A percentile compares a stretch with the other conserved stretches of the same genome.
These are phyloP conservation scores for Calvatia gigantea DNA, from an alignment of 768 basidiomycete species.

Conservation along the genomic window DNA sequence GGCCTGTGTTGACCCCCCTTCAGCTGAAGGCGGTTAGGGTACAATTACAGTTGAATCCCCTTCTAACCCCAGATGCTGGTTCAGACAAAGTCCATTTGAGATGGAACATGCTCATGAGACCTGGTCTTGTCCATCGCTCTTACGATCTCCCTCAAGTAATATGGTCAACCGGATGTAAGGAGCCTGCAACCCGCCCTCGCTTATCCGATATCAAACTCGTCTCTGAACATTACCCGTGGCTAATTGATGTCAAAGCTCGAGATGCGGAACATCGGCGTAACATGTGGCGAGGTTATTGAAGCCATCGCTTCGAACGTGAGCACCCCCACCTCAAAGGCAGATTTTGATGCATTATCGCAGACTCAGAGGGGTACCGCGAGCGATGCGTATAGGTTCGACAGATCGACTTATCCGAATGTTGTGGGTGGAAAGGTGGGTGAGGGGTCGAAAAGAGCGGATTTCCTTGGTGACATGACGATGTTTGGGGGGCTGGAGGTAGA, in stretches of 20 bases:
- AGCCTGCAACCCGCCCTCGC: constrained; percentile 69
- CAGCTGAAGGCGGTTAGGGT: constrained; percentile 47
- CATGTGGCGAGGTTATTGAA: constrained; percentile 69
- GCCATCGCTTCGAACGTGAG: constrained; percentile 46
- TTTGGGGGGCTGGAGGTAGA: constrained; percentile 60
- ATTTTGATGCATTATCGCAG: constrained; percentile 42
- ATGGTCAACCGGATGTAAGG: constrained; percentile 66
- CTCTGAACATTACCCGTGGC: constrained; percentile 68
- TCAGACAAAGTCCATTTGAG: constrained; percentile 49
- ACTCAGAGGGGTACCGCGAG: constrained; percentile 39
- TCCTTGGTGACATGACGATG: constrained; percentile 51
- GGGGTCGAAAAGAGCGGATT: constrained; percentile 66
- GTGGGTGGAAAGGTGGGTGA: constrained; percentile 67
- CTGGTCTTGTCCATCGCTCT: constrained; percentile 58
- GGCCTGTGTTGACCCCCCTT: constrained; percentile 67
- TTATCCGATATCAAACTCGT: constrained; percentile 57
- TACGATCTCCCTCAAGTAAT: constrained; percentile 56
- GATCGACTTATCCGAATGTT: constrained; percentile 57
- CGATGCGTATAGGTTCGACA: constrained; percentile 60
- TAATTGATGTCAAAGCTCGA: constrained; percentile 69
- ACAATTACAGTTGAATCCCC: constrained; percentile 52
- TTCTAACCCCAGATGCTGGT: constrained; percentile 41
- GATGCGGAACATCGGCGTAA: constrained; percentile 57
- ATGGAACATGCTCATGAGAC: constrained; percentile 74
- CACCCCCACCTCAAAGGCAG: constrained; percentile 45